Evolutionary conservation across 2,329 filamentous ascomycete species (phyloP), one percentile per base, ranked within the genome.

Genomic region (Daldinia eschscholtzii): DNA sequence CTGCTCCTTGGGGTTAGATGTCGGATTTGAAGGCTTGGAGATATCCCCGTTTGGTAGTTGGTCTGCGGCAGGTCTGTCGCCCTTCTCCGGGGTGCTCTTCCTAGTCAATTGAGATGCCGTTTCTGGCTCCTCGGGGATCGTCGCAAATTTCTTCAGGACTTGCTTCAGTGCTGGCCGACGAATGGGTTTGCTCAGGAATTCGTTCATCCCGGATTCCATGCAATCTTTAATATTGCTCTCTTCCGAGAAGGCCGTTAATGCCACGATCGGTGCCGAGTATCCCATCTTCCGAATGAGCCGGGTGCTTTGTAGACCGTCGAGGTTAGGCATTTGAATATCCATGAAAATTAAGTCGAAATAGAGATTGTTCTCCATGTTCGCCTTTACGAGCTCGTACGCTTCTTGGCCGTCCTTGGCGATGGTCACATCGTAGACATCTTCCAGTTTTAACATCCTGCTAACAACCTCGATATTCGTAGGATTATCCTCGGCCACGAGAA

Each of bases 291-390:
- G 89, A 74, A 98, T 97, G 37, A 97, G 83, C 9, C 91, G 88
- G 0, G 94, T 97, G 53, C 92, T 94, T 78, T 97, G 91, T 26
- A 98, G 83, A 1, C 94, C 94, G 76, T 97, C 94, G 13, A 98
- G 86, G 70, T 96, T 97, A 3, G 94, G 94, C 94, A 98, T 98
- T 80, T 93, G 93, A 6, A 97, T 91, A 75, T 98, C 94, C 94
- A 97, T 98, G 77, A 97, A 96, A 70, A 98, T 95, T 28, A 98
- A 85, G 73, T 97, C 93, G 77, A 95, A 97, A 2, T 87, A 87
- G 61, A 87, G 85, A 59, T 90, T 87, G 30, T 86, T 87, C 57
- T 90, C 88, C 92, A 97, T 96, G 70, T 90, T 92, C 15, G 89
- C 89, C 77, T 93, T 94, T 72, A 97, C 94, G 30, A 92, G 84